Evolutionary conservation across 169 alveolate genomes (phyloP).

Genomic region (Plasmodium sp.): DNA sequence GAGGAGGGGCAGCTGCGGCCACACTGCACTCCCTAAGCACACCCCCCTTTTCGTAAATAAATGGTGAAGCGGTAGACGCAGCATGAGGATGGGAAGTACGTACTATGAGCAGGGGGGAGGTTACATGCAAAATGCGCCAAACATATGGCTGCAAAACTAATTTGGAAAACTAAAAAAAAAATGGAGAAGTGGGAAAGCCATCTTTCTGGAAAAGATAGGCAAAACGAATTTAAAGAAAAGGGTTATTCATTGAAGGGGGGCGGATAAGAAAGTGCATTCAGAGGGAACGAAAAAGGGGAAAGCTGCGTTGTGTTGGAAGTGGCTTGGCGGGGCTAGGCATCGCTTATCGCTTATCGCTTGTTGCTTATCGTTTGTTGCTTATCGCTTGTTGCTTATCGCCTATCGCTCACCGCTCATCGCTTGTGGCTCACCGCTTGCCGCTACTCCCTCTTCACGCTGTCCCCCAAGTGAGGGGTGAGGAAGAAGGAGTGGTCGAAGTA

Average conservation of each 20-base stretch:
- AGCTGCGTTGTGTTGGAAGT: background rate
- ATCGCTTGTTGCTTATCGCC: no score
- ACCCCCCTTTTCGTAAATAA: background rate
- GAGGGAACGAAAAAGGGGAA: background rate
- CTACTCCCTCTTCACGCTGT: constrained; percentile 42
- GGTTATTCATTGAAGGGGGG: background rate
- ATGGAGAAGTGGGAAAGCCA: background rate
- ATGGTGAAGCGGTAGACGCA: background rate
- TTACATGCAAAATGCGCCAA: background rate
- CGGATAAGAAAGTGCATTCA: background rate
- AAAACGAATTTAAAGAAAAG: background rate
- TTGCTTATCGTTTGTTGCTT: no score
- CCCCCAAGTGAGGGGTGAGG: constrained; percentile 28
- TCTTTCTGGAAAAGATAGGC: background rate
- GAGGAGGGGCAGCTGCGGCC: background rate
- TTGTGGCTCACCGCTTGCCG: background rate
- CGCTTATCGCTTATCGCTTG: no score
- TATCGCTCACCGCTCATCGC: no score
- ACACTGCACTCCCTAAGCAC: background rate
- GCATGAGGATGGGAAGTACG: background rate
- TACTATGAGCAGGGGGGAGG: background rate
- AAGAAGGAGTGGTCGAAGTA: constrained; percentile 53
- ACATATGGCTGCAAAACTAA: background rate
- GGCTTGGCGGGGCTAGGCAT: background rate
- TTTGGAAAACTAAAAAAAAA: background rate